Evolutionary conservation across 192 early-diverging fungal species (phyloP).

Genomic region (Backusella luteola): DNA sequence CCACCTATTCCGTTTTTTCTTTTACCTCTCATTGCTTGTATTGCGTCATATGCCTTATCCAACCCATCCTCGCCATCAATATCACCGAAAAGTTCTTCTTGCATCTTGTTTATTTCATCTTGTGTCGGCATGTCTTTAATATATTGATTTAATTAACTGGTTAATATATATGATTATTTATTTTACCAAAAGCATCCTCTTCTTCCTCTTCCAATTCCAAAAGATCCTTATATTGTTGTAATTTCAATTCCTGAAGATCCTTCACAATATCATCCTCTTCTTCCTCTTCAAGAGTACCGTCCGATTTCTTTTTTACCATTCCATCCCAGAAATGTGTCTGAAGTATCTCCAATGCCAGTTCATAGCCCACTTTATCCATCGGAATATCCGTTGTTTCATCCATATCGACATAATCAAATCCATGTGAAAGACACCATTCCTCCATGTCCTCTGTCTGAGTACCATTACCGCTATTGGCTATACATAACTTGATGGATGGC

Average conservation of each 20-base stretch:
- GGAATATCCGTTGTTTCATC: slow-evolving; percentile 24
- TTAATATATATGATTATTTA: not conserved
- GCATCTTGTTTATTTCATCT: slow-evolving; percentile 45
- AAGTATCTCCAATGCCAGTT: slow-evolving; percentile 59
- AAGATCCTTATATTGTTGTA: not conserved
- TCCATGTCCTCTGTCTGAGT: slow-evolving; percentile 25
- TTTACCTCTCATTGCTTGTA: slow-evolving; percentile 53
- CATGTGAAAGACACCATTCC: slow-evolving; percentile 61
- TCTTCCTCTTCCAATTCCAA: slow-evolving; percentile 10
- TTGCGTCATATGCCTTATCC: slow-evolving; percentile 43
- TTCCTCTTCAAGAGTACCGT: not conserved
- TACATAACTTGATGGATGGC: slow-evolving; percentile 53
- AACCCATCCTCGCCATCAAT: slow-evolving; percentile 55
- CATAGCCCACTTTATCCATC: slow-evolving; percentile 46
- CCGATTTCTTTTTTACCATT: slow-evolving; percentile 34
- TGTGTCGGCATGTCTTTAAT: slow-evolving; percentile 25
- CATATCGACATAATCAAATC: slow-evolving; percentile 65
- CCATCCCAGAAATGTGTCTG: slow-evolving; percentile 71
- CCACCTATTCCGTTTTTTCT: not conserved
- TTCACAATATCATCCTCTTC: not conserved
- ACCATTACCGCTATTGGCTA: slow-evolving; percentile 31
- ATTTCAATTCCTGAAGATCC: not conserved
- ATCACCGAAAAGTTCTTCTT: slow-evolving; percentile 41
- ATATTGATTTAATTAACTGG: not conserved
- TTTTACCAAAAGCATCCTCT: slow-evolving; percentile 19